Percentiles rank a stretch among this genome's conserved stretches.
These are phyloP conservation scores for Ilyonectria robusta DNA, from an alignment of 2,329 filamentous ascomycete species.

Conservation along the genomic window DNA sequence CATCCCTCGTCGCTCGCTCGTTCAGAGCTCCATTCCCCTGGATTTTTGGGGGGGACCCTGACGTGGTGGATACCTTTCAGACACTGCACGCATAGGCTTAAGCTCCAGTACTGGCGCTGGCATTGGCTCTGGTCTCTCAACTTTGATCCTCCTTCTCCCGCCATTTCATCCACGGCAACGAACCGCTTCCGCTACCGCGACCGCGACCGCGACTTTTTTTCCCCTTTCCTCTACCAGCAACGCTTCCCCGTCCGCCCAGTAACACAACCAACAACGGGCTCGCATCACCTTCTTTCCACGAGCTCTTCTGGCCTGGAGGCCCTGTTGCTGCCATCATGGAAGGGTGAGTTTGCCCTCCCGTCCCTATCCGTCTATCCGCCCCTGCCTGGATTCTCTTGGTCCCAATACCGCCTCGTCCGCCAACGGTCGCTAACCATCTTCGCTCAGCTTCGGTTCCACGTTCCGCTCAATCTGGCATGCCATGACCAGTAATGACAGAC, in stretches of 20 bases:
- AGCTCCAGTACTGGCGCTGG: not conserved
- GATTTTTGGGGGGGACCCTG: constrained; percentile 33
- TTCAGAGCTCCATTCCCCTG: constrained; percentile 45
- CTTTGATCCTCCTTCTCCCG: constrained; percentile 23
- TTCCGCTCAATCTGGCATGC: constrained; percentile 97
- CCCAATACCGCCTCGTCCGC: not conserved
- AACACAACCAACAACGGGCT: constrained; percentile 28
- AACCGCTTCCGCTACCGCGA: constrained; percentile 31
- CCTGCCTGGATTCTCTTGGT: not conserved
- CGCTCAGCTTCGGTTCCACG: constrained; percentile 74
- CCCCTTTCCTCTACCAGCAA: constrained; percentile 24
- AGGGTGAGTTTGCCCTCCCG: constrained; percentile 45
- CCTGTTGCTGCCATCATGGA: constrained; percentile 47
- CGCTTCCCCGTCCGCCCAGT: constrained; percentile 25
- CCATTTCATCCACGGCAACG: constrained; percentile 30
- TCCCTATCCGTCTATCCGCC: not conserved
- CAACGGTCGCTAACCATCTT: constrained; percentile 35
- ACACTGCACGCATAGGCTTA: constrained; percentile 19
- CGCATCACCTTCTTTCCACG: constrained; percentile 28
- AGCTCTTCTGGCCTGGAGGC: constrained; percentile 38
- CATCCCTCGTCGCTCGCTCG: constrained; percentile 23
- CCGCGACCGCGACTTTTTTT: constrained; percentile 25
- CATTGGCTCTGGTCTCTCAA: constrained; percentile 18
- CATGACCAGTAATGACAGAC: constrained; percentile 80
- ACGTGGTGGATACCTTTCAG: constrained; percentile 37